Conservation (phyloP, 495 filamentous ascomycete species). For the Penicillium nucicola region DNA sequence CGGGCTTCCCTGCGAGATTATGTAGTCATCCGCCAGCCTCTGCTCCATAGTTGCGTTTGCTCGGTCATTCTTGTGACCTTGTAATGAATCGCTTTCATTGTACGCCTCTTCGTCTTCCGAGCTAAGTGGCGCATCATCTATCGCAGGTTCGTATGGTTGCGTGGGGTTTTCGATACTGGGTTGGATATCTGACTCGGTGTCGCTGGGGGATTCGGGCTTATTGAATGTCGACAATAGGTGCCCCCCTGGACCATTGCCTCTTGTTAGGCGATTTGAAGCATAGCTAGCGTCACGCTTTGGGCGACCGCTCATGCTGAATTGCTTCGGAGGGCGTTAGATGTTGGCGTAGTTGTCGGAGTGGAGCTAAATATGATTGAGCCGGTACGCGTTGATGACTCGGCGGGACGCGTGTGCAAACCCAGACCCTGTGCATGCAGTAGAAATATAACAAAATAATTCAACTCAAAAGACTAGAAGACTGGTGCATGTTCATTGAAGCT, state of each 20-base stretch:
- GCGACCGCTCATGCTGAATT: constrained; percentile 12
- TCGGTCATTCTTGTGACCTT: neutral
- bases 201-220: neutral
- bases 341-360: neutral
- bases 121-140: constrained; percentile 28
- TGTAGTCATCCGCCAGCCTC: constrained; percentile 15
- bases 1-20: neutral
- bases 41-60: constrained; percentile 16
- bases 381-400: neutral
- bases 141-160: constrained; percentile 12
- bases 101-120: constrained; percentile 8
- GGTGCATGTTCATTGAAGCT: too few species aligned
- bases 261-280: constrained; percentile 19
- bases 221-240: constrained; percentile 27
- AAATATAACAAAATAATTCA: too few species aligned
- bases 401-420: too few species aligned
- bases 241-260: neutral
- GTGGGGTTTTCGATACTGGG: neutral
- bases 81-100: neutral
- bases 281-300: constrained; percentile 24
- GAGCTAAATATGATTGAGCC: too few species aligned
- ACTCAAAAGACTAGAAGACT: too few species aligned
- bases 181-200: neutral
- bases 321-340: neutral
- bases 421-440: too few species aligned